phyloP scores from a whole-genome alignment of 768 basidiomycete genomes.

The Podaxis sp. region DNA sequence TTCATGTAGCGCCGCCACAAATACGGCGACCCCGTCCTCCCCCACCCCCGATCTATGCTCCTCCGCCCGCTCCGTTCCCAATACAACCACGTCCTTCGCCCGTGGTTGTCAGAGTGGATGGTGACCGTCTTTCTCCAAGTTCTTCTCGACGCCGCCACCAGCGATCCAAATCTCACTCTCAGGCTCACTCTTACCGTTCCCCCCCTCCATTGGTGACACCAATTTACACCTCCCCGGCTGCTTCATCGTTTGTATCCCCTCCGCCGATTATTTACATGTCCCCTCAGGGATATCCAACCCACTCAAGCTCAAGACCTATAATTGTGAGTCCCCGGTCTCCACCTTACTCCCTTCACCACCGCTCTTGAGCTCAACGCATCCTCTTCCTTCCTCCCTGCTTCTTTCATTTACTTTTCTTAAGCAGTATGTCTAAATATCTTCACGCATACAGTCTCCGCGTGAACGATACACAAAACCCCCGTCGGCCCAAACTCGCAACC shows the following conservation, averaged over 20 bases:
- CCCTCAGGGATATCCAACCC: constrained; percentile 21
- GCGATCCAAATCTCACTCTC: constrained; percentile 10
- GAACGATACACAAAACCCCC: constrained; percentile 4
- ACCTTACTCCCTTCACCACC: constrained; percentile 2
- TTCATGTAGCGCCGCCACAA: constrained; percentile 17
- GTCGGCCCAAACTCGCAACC: not conserved
- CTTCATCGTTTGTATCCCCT: constrained; percentile 22
- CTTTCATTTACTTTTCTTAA: not conserved
- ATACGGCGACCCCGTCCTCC: constrained; percentile 20
- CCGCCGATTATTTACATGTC: constrained; percentile 24
- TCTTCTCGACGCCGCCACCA: constrained; percentile 1
- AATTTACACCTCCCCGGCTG: constrained; percentile 16
- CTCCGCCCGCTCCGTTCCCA: constrained; percentile 15
- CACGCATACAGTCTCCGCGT: constrained; percentile 9
- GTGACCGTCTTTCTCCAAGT: not conserved
- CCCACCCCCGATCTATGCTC: constrained; percentile 19
- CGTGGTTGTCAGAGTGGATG: not conserved
- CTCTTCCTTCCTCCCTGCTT: constrained; percentile 2
- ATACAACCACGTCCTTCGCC: not conserved
- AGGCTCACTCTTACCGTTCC: constrained; percentile 3
- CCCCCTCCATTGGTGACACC: constrained; percentile 12
- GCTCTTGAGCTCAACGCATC: constrained; percentile 5
- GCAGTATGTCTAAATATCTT: constrained; percentile 10
- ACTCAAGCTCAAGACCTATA: constrained; percentile 16
- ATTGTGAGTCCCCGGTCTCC: constrained; percentile 20